A percentile compares a stretch with the other conserved stretches of the same genome.
phyloP scores from a whole-genome alignment of 108 stramenopile species.

The Parmales sp. region DNA sequence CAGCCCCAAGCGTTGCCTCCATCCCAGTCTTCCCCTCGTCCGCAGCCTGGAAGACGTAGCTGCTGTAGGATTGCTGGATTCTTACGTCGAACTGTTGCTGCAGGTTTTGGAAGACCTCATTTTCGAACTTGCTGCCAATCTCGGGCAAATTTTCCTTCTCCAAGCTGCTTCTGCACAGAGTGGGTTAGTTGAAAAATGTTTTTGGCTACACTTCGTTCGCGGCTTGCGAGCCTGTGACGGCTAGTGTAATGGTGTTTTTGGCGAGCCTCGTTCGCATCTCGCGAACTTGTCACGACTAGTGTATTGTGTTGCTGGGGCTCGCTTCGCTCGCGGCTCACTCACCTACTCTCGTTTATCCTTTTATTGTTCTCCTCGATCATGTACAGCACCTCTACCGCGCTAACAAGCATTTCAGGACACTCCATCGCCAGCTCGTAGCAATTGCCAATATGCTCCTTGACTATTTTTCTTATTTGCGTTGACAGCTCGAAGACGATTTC shows the following conservation, averaged over 20 bases:
- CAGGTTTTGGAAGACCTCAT: background rate
- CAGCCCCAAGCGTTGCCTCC: background rate
- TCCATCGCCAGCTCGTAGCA: background rate
- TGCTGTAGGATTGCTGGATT: background rate
- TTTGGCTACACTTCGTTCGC: too few species aligned
- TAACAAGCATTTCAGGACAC: background rate
- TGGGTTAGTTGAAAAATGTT: too few species aligned
- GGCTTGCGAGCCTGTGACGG: too few species aligned
- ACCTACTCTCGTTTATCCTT: background rate
- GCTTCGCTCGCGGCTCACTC: too few species aligned
- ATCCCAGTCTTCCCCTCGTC: conserved; percentile 8
- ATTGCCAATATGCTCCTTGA: background rate
- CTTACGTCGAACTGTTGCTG: background rate
- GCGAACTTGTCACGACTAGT: too few species aligned
- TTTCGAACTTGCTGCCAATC: background rate
- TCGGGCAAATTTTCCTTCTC: conserved; percentile 6
- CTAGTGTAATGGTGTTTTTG: too few species aligned
- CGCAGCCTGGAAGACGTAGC: background rate
- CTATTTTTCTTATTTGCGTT: background rate
- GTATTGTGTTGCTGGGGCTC: too few species aligned
- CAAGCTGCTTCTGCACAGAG: too few species aligned
- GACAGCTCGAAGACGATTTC: conserved; percentile 3
- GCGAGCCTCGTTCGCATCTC: too few species aligned
- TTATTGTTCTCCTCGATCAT: background rate
- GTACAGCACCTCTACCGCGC: background rate